Evolutionary conservation across 2,329 filamentous ascomycete species (phyloP), one percentile per base, ranked within the genome.

Genomic region (Sporothrix sp.): DNA sequence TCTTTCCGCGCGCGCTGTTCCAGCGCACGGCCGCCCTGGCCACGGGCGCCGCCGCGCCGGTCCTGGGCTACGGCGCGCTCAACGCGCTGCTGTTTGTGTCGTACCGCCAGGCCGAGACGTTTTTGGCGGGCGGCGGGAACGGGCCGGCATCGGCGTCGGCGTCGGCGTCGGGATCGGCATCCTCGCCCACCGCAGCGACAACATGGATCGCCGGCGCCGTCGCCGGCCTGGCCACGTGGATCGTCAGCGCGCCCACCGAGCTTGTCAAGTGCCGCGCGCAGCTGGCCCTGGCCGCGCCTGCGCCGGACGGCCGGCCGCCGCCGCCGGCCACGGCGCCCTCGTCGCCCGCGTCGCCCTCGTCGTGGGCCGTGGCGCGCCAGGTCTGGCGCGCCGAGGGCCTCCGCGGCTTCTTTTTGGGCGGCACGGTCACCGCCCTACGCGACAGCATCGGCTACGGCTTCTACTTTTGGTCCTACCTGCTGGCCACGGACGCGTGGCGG

Each of bases 361-460:
- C 81, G 54, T 84, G 76, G 77, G 65, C 64, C 4, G 80, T 93
- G 49, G 74, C 81, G 2, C 77, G 73, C 48, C 71, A 79, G 20
- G 78, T 87, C 23, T 70, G 81, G 60, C 71, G 66, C 32, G 68
- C 64, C 1, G 65, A 72, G 48, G 79, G 84, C 4, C 51, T 87
- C 3, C 72, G 74, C 35, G 90, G 89, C 0, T 66, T 96, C 20
- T 96, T 95, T 63, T 76, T 82, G 55, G 91, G 89, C 18, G 91
- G 91, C 18, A 72, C 70, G 0, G 80, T 96, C 14, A 97, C 91
- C 1, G 87, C 84, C 48, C 63, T 91, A 36, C 76, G 91, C 45
- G 91, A 97, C 66, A 84, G 84, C 52, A 78, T 96, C 50, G 91
- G 91, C n/a, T 97, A 96, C 67, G 91, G 90, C 0, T 96, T 96